A percentile compares a stretch with the other conserved stretches of the same genome.
Conservation (phyloP, 2,329 filamentous ascomycete species). For the Aureobasidium sp. region DNA sequence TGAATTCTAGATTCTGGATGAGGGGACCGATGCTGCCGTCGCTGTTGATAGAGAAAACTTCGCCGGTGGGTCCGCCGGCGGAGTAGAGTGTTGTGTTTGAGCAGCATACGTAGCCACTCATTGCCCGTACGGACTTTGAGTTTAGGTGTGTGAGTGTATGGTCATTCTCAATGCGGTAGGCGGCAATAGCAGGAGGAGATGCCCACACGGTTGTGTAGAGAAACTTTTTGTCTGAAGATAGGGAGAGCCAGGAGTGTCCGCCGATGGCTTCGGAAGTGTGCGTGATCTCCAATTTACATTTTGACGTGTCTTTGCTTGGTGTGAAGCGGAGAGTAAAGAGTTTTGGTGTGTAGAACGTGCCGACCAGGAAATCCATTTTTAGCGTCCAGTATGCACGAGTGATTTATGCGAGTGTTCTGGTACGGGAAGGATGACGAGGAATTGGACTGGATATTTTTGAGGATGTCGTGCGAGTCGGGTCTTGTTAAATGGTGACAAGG, state of each 20-base stretch:
- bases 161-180: constrained; percentile 24
- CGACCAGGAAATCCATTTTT: constrained; percentile 31
- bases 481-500: background rate
- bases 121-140: constrained; percentile 25
- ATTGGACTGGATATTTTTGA: background rate
- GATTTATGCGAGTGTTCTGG: background rate
- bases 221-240: constrained; percentile 24
- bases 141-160: constrained; percentile 27
- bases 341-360: constrained; percentile 28
- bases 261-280: constrained; percentile 26
- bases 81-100: constrained; percentile 27
- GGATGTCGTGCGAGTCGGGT: background rate
- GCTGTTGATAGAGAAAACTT: constrained; percentile 25
- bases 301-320: constrained; percentile 14
- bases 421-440: background rate
- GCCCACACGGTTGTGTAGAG: constrained; percentile 33
- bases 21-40: constrained; percentile 28
- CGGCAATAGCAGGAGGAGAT: constrained; percentile 27
- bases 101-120: constrained; percentile 26
- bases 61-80: constrained; percentile 28
- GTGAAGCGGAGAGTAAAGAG: constrained; percentile 29
- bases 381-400: background rate
- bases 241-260: constrained; percentile 31
- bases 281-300: constrained; percentile 16
- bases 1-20: constrained; percentile 29